phyloP scores from a whole-genome alignment of 345 rosid genomes.

The Kernera saxatilis region DNA sequence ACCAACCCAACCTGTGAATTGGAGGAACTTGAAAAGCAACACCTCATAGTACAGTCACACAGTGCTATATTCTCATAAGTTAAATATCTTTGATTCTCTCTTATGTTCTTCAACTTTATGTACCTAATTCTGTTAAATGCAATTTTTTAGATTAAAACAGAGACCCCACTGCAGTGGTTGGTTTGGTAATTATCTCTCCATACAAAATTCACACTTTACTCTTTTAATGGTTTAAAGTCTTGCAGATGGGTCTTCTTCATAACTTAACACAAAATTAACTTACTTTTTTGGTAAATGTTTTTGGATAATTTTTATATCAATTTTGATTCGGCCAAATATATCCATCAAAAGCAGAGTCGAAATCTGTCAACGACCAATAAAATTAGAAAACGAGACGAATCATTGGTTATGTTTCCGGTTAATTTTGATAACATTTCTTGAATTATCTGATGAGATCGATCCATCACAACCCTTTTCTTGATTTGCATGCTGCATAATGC shows the following conservation, averaged over 20 bases:
- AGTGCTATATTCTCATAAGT: neutral
- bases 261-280: conserved; percentile 14
- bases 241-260: conserved; percentile 7
- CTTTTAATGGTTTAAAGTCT: conserved; percentile 13
- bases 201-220: conserved; percentile 12
- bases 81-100: conserved; percentile 8
- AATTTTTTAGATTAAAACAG: neutral
- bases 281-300: conserved; percentile 3
- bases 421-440: neutral
- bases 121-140: conserved; percentile 19
- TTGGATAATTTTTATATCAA: neutral
- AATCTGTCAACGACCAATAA: neutral
- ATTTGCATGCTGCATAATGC: conserved; percentile 25
- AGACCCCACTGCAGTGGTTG: conserved; percentile 30
- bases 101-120: neutral
- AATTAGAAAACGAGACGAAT: neutral
- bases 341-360: neutral
- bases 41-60: neutral
- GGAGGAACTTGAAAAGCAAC: conserved; percentile 8
- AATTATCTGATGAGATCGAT: conserved; percentile 5
- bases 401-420: neutral
- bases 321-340: neutral
- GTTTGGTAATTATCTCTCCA: conserved; percentile 25
- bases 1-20: conserved; percentile 22
- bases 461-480: conserved; percentile 12